A percentile compares a stretch with the other conserved stretches of the same genome.
These are phyloP conservation scores for Coemansia sp. DNA, from an alignment of 192 early-diverging fungal species.

Conservation along the genomic window DNA sequence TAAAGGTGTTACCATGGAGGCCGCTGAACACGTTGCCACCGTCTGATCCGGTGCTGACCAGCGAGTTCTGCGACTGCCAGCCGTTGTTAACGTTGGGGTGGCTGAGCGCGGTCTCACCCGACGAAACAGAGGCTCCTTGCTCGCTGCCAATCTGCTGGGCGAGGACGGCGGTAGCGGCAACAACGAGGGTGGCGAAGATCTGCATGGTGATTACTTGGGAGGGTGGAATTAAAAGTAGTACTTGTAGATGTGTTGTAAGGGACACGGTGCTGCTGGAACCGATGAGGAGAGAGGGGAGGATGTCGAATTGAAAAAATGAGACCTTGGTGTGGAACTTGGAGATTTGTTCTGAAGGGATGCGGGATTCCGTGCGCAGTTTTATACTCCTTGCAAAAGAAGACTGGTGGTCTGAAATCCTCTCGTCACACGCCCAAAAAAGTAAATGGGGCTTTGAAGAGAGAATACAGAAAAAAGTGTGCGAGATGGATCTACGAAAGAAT, in stretches of 20 bases:
- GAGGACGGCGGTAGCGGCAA: conserved; percentile 48
- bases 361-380: background rate
- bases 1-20: conserved; percentile 18
- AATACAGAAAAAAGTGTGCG: too few species aligned
- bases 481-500: too few species aligned
- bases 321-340: conserved; percentile 29
- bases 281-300: background rate
- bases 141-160: conserved; percentile 46
- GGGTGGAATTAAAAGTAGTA: background rate
- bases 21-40: conserved; percentile 36
- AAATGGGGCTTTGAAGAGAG: too few species aligned
- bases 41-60: conserved; percentile 16
- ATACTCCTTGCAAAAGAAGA: background rate
- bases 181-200: conserved; percentile 49
- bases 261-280: conserved; percentile 2
- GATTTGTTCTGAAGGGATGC: background rate
- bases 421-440: too few species aligned
- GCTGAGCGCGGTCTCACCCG: conserved; percentile 35
- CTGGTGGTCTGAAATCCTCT: background rate
- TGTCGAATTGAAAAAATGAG: conserved; percentile 24
- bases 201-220: conserved; percentile 26
- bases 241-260: background rate
- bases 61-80: conserved; percentile 34
- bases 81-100: conserved; percentile 50
- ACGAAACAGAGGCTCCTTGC: conserved; percentile 22